Evolutionary conservation across 140 eudicot genomes (phyloP), one percentile per base, ranked within the genome.

Genomic region (Flaveria floridana): DNA sequence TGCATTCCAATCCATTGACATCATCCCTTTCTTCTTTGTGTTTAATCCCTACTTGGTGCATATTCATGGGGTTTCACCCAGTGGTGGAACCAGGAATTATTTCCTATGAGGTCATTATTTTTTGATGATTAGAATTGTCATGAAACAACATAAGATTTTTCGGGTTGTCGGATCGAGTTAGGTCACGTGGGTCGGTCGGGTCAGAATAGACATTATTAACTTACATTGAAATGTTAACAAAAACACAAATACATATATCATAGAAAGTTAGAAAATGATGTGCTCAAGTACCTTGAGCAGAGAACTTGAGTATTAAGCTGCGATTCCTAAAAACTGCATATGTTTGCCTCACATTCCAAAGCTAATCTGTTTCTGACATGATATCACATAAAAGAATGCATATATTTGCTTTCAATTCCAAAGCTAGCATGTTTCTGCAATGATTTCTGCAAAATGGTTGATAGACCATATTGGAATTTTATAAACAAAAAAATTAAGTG

Each of bases 291-390:
- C 97, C 97, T 92, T 84, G 83, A 56, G 81, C 70, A 75, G 82
- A 70, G 71, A 87, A 81, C 86, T 89, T 92, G 58, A 88, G 89
- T 71, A 86, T 85, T 25, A 86, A 47, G 76, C 70, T 84, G 57
- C 81, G 82, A 59, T 85, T 87, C 88, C 88, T 82, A 91, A 65
- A 71, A 87, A 81, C 75, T 85, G 88, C 86, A 87, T 85, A 76
- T 82, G 72, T 67, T 34, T 34, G 41, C 41, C 4, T 5, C 41
- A 5, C 41, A 6, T 34, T 34, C 0, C 41, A 6, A 4, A 34
- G 41, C 41, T 34, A 0, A 34, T 34, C 41, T 34, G 8, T 34
- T 34, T 34, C 7, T 77, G 93, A 30, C 4, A 30, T 3, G 6
- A 30, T 30, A 30, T 3, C 37, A 30, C 37, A 30, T 82, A 70